These are phyloP conservation scores for Quercus lobata DNA, from an alignment of 331 rosid species.

Conservation along the genomic window DNA sequence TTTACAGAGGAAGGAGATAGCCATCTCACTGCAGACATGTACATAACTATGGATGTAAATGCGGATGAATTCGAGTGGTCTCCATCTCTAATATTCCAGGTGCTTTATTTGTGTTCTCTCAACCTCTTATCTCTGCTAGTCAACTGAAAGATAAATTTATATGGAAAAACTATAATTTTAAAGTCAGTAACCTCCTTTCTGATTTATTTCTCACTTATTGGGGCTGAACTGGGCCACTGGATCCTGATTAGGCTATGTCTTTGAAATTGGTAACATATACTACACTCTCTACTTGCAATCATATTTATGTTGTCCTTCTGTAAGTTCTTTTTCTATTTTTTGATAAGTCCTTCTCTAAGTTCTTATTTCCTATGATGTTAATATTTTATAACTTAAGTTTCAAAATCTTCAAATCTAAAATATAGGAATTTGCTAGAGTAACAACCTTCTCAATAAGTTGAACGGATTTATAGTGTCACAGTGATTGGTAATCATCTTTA, in stretches of 20 bases:
- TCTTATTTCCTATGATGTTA: neutral
- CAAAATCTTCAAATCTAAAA: too few species aligned
- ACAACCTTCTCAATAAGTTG: neutral
- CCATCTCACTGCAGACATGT: constrained; percentile 94
- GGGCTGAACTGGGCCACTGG: too few species aligned
- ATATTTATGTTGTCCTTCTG: neutral
- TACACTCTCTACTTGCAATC: neutral
- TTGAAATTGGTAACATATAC: too few species aligned
- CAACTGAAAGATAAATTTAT: neutral
- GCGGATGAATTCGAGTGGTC: constrained; percentile 79
- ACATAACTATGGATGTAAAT: constrained; percentile 74
- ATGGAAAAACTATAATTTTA: neutral
- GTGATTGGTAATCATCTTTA: neutral
- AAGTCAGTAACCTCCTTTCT: neutral
- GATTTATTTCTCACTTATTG: too few species aligned
- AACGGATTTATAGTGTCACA: neutral
- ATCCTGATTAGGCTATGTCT: too few species aligned
- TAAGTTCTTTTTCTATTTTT: neutral
- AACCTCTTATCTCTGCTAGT: too few species aligned
- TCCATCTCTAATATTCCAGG: constrained; percentile 95
- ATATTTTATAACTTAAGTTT: too few species aligned
- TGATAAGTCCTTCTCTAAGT: neutral
- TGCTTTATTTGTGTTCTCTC: constrained; percentile 14
- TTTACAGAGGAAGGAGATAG: constrained; percentile 96
- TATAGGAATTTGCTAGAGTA: too few species aligned